These are phyloP conservation scores for Tylopilus sp. DNA, from an alignment of 1,284 basidiomycete genomes.

Conservation along the genomic window DNA sequence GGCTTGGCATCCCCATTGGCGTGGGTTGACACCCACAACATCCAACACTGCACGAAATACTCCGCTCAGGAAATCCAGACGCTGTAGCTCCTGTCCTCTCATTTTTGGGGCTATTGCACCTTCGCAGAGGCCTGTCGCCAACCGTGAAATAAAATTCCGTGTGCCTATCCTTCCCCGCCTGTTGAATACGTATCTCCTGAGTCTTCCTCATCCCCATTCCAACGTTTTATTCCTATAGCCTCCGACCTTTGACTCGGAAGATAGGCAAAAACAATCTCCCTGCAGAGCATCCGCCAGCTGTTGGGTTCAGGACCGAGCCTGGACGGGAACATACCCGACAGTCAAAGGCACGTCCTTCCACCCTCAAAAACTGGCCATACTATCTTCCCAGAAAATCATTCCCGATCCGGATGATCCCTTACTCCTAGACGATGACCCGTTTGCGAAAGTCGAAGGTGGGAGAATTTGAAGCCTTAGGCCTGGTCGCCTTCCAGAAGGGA, in stretches of 20 bases:
- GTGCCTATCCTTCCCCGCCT: slow-evolving; percentile 43
- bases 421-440: slow-evolving; percentile 65
- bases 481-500: slow-evolving; percentile 29
- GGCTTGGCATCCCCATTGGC: slow-evolving; percentile 7
- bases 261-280: slow-evolving; percentile 27
- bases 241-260: slow-evolving; percentile 21
- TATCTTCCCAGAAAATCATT: slow-evolving; percentile 8
- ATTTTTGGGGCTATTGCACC: slow-evolving; percentile 53
- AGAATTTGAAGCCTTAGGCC: slow-evolving; percentile 44
- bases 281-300: slow-evolving; percentile 23
- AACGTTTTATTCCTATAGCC: slow-evolving; percentile 19
- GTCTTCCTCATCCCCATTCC: slow-evolving; percentile 8
- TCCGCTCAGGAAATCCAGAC: slow-evolving; percentile 32
- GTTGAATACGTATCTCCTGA: slow-evolving; percentile 30
- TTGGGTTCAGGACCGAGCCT: slow-evolving; percentile 18
- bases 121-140: not conserved
- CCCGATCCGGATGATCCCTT: slow-evolving; percentile 34
- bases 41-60: slow-evolving; percentile 35
- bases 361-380: slow-evolving; percentile 33
- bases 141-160: not conserved
- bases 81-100: slow-evolving; percentile 44
- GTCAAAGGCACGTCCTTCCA: slow-evolving; percentile 43
- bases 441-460: slow-evolving; percentile 64
- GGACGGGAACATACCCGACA: slow-evolving; percentile 28
- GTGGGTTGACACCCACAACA: not conserved